Evolutionary conservation across 2,329 filamentous ascomycete species (phyloP).

Genomic region (Ceratocystis ficicola): DNA sequence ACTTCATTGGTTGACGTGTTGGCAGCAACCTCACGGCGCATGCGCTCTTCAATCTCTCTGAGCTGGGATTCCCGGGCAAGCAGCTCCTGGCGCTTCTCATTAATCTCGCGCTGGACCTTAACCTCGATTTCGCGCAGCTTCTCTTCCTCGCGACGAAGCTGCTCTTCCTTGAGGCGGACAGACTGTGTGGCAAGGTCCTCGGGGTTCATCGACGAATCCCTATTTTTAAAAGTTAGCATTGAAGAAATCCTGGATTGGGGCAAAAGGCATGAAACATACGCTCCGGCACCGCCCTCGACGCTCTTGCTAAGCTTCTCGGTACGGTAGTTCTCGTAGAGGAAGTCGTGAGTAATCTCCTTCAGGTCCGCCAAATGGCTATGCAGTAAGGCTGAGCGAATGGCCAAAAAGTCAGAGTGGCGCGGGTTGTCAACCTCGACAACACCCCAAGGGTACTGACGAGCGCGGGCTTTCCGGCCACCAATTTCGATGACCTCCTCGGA

Average conservation of each 20-base stretch:
- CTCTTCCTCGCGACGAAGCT: conserved; percentile 97
- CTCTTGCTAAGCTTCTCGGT: conserved; percentile 99
- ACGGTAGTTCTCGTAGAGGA: conserved; percentile 99
- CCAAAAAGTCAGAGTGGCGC: conserved; percentile 95
- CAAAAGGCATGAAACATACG: conserved; percentile 49
- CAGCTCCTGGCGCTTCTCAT: conserved; percentile 98
- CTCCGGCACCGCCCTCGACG: conserved; percentile 77
- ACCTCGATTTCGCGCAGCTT: conserved; percentile 98
- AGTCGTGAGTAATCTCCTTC: conserved; percentile 99
- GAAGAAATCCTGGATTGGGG: conserved; percentile 27
- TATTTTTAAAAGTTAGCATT: conserved; percentile 27
- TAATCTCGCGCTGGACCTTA: conserved; percentile 99
- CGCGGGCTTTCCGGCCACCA: conserved; percentile 80
- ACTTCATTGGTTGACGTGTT: conserved; percentile 31
- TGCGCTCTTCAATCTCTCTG: conserved; percentile 95
- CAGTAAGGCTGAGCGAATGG: conserved; percentile 87
- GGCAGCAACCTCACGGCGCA: conserved; percentile 71
- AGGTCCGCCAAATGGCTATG: conserved; percentile 96
- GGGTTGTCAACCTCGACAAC: conserved; percentile 98
- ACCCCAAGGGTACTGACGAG: conserved; percentile 97
- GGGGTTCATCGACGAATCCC: conserved; percentile 88
- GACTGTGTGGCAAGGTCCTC: conserved; percentile 95
- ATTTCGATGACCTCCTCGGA: conserved; percentile 94
- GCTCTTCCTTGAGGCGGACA: conserved; percentile 97
- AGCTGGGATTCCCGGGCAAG: conserved; percentile 95